These are phyloP conservation scores for Sugiyamaella castrensis DNA, from an alignment of 1,139 yeast genomes.

Conservation along the genomic window DNA sequence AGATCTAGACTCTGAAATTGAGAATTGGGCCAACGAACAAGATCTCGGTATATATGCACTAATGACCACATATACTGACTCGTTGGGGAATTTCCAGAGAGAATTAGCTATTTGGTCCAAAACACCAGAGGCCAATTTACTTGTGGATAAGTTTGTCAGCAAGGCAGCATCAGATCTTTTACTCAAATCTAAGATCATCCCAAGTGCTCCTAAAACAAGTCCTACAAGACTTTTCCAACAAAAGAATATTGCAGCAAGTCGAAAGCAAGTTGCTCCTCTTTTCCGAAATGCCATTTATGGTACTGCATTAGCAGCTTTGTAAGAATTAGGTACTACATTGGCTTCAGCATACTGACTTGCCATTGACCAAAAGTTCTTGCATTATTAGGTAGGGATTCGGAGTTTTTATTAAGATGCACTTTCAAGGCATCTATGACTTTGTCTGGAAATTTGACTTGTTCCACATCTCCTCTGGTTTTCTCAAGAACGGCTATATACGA, in stretches of 20 bases:
- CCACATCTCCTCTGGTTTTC: slow-evolving; percentile 41
- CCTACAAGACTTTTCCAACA: slow-evolving; percentile 46
- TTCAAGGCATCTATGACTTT: slow-evolving; percentile 35
- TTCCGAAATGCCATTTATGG: slow-evolving; percentile 30
- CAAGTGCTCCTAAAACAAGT: slow-evolving; percentile 7
- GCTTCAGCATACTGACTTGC: slow-evolving; percentile 36
- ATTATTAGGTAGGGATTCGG: slow-evolving; percentile 38
- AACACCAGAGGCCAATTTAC: slow-evolving; percentile 18
- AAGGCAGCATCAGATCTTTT: background rate
- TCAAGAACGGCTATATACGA: slow-evolving; percentile 40
- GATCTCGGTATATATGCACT: slow-evolving; percentile 54
- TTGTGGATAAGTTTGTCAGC: slow-evolving; percentile 36
- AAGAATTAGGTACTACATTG: too few species aligned
- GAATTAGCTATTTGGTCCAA: slow-evolving; percentile 49
- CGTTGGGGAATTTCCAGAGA: slow-evolving; percentile 48
- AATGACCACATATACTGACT: slow-evolving; percentile 58
- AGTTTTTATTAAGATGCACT: slow-evolving; percentile 33
- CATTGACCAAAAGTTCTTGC: slow-evolving; percentile 36
- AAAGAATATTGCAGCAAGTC: slow-evolving; percentile 56
- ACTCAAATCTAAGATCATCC: background rate
- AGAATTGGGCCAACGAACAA: slow-evolving; percentile 40
- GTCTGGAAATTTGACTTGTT: slow-evolving; percentile 38
- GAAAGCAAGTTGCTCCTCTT: slow-evolving; percentile 83
- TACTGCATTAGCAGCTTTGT: slow-evolving; percentile 18
- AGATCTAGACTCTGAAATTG: slow-evolving; percentile 43